Conservation (phyloP, 768 basidiomycete genomes). For the Strobilomyces confusus region DNA sequence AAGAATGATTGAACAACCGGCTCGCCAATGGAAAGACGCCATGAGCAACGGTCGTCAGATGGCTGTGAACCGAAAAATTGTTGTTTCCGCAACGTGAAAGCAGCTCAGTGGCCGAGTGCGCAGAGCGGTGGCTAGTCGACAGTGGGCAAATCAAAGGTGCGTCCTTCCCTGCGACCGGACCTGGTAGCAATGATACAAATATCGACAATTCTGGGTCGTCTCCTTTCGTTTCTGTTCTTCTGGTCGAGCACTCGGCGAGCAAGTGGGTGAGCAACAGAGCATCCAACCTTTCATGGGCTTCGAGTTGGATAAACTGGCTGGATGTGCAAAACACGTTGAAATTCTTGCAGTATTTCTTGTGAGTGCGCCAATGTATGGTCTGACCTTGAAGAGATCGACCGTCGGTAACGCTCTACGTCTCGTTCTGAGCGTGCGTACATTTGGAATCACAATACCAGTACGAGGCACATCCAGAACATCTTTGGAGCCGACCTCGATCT, state of each 20-base stretch:
- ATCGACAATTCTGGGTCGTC: conserved; percentile 28
- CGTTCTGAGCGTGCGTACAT: conserved; percentile 44
- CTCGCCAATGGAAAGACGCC: conserved; percentile 77
- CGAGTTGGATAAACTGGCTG: conserved; percentile 43
- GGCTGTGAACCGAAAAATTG: conserved; percentile 75
- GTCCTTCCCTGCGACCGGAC: conserved; percentile 26
- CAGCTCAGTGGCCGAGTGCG: conserved; percentile 27
- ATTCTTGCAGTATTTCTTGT: conserved; percentile 65
- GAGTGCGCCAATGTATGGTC: conserved; percentile 58
- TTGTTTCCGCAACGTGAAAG: conserved; percentile 73
- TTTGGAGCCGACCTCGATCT: conserved; percentile 37
- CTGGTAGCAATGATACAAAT: conserved; percentile 46
- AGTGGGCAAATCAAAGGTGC: conserved; percentile 34
- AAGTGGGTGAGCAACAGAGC: conserved; percentile 63
- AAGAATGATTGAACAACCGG: conserved; percentile 81
- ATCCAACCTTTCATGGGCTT: conserved; percentile 54
- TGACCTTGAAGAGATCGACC: conserved; percentile 49
- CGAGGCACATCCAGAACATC: conserved; percentile 62
- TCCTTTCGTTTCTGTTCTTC: conserved; percentile 3
- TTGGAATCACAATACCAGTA: conserved; percentile 69
- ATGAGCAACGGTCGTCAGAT: conserved; percentile 65
- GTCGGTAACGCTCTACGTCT: conserved; percentile 6
- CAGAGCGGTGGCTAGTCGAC: conserved; percentile 24
- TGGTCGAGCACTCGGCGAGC: conserved; percentile 37
- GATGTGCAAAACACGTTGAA: conserved; percentile 47